Conservation (phyloP, 2,329 filamentous ascomycete genomes). For the Didymella glomerata region DNA sequence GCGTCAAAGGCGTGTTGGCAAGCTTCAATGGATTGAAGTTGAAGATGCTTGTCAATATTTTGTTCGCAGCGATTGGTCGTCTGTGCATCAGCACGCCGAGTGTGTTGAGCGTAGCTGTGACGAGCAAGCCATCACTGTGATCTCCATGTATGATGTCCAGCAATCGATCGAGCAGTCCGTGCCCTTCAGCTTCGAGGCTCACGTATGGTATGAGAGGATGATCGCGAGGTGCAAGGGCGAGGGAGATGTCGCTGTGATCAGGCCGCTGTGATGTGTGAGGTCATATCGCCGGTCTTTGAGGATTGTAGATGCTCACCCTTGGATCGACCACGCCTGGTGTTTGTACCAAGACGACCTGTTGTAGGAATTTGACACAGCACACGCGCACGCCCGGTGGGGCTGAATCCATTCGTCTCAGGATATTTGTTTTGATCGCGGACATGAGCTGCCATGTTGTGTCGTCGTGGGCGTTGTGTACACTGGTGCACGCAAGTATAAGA, state of each 20-base stretch:
- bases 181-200: constrained; percentile 90
- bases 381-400: constrained; percentile 79
- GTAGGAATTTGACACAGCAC: constrained; percentile 97
- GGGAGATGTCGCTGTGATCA: constrained; percentile 82
- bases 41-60: constrained; percentile 84
- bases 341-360: constrained; percentile 90
- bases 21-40: constrained; percentile 91
- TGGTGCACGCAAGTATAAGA: constrained; percentile 58
- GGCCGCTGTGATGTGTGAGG: constrained; percentile 64
- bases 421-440: constrained; percentile 85
- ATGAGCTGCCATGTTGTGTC: constrained; percentile 85
- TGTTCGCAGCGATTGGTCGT: constrained; percentile 80
- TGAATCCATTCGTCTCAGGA: constrained; percentile 87
- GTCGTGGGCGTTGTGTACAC: constrained; percentile 87
- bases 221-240: constrained; percentile 83
- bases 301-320: constrained; percentile 66
- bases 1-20: constrained; percentile 77
- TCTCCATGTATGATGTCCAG: constrained; percentile 86
- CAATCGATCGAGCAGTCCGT: constrained; percentile 87
- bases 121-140: constrained; percentile 83
- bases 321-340: constrained; percentile 86
- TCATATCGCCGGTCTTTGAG: constrained; percentile 10
- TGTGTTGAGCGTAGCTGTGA: constrained; percentile 91
- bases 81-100: constrained; percentile 83
- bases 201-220: constrained; percentile 81